Evolutionary conservation across 1,284 basidiomycete species (phyloP), one percentile per base, ranked within the genome.

Genomic region (Ganoderma lingzhi): DNA sequence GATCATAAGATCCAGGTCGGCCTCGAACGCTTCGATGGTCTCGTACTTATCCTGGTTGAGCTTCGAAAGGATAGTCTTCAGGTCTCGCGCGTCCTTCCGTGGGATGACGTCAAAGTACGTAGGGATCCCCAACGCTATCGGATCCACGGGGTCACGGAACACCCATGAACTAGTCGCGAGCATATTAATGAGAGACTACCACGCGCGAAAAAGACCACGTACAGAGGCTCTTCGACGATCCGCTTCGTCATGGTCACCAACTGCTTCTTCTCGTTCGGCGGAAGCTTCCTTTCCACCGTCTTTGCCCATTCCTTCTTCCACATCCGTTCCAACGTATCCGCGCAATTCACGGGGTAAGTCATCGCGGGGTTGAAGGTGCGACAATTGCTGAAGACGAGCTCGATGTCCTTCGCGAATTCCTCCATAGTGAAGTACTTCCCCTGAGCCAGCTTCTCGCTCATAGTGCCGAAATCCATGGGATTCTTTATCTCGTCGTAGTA

Each of bases 391-490:
- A 98, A 93, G 66, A 99, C 89, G 12, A 97, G 88, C 70, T 94
- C 90, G 67, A 95, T 84, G 76, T 99, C 97, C 69, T 86, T 85
- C 45, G 88, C 90, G 73, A 99, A 92, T 2, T 93, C 89, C 66
- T 93, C 94, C 90, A 96, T 94, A 0, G 87, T 91, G 23, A 82
- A 76, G 80, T 98, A 98, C 76, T 87, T 84, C 62, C 86, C 87
- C 66, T 86, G 80, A 51, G 87, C 86, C 64, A 98, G 82, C 77
- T 95, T 96, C 62, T 84, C 84, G 44, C 82, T 80, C 78, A 99
- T 95, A 12, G 97, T 98, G 12, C 90, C 90, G 66, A 99, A 91
- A 82, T 99, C 97, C 96, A 99, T 99, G 6, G 98, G 98, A 72
- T 93, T 82, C 73, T 89, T 85, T 78, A 99, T 98, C 82, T 99